Evolutionary conservation across 2,329 filamentous ascomycete species (phyloP), one percentile per base, ranked within the genome.

Genomic region (Stachybotrys chlorohalonatus): DNA sequence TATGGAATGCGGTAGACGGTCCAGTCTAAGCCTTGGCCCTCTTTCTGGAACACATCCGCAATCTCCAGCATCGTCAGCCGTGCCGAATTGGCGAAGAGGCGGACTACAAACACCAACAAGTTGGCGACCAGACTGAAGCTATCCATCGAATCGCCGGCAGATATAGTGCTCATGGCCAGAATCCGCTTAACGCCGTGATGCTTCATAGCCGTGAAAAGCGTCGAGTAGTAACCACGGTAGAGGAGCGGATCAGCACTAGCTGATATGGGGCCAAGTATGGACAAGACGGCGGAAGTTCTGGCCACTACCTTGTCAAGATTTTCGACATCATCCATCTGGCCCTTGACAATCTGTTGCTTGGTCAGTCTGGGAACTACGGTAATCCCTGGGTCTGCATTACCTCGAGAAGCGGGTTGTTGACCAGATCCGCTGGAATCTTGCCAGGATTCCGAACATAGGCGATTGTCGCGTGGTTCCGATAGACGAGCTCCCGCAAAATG

Each of bases 141-240:
- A 48, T 71, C 69, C n/a, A 64, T 57, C 0, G 58, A 53, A 0
- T 56, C 54, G n/a, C 59, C 54, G 31, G 64, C 57, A 7, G 69
- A 68, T 8, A 68, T 47, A 5, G 69, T 72, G 8, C 64, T 58
- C 66, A 70, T 70, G 6, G 63, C 67, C 15, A 70, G 57, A 45
- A 72, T 68, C 9, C 70, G 64, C 5, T 58, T 52, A 3, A 62
- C 53, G 1, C 56, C 53, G 1, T 53, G 53, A 16, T 54, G 49
- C 2, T 54, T 53, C 59, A 62, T 62, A 0, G 42, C 8, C 0
- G 58, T 55, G 7, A 62, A 57, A 5, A 62, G 9, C 0, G 36
- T 55, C 7, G 36, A 1, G 2, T 59, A 62, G 3, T 55, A 53
- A n/a, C 54, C 48, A 1, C 56, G 48, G 6, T 56, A 52, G 1